Percentiles rank a stretch among this genome's conserved stretches.
These are phyloP conservation scores for Petrea volubilis DNA, from an alignment of 257 asterid species.

Conservation along the genomic window DNA sequence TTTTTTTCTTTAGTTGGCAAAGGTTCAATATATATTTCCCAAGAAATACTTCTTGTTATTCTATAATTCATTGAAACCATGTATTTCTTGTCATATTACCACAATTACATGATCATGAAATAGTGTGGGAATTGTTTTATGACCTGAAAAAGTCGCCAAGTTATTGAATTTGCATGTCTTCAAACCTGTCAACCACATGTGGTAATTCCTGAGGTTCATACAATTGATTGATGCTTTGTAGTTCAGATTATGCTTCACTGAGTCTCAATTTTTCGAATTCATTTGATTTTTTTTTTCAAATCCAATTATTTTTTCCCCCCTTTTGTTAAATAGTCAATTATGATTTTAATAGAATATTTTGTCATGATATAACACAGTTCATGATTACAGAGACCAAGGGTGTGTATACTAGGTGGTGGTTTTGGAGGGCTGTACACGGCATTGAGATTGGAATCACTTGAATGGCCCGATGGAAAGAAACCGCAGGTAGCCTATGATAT, in stretches of 20 bases:
- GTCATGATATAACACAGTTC: slow-evolving; percentile 8
- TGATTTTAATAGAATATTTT: slow-evolving; percentile 1
- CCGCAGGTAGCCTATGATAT: slow-evolving; percentile 67
- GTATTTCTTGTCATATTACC: background rate
- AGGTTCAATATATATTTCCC: background rate
- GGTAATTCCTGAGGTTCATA: background rate
- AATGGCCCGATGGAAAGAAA: slow-evolving; percentile 90
- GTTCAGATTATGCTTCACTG: background rate
- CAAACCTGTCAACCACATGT: background rate
- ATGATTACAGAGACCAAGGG: slow-evolving; percentile 81
- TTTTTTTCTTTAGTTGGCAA: background rate
- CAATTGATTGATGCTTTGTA: background rate
- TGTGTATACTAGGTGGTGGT: slow-evolving; percentile 98
- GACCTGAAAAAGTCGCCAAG: background rate
- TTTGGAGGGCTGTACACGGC: slow-evolving; percentile 99
- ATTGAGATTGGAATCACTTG: slow-evolving; percentile 86
- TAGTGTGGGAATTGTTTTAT: background rate
- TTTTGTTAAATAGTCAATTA: background rate
- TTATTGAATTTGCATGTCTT: background rate
- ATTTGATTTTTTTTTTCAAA: background rate
- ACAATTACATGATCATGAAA: background rate
- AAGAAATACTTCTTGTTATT: background rate
- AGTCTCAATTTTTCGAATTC: background rate
- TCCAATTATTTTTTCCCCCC: background rate
- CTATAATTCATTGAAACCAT: background rate